These are phyloP conservation scores for Mrakia blollopis DNA, from an alignment of 768 basidiomycete genomes.

Conservation along the genomic window DNA sequence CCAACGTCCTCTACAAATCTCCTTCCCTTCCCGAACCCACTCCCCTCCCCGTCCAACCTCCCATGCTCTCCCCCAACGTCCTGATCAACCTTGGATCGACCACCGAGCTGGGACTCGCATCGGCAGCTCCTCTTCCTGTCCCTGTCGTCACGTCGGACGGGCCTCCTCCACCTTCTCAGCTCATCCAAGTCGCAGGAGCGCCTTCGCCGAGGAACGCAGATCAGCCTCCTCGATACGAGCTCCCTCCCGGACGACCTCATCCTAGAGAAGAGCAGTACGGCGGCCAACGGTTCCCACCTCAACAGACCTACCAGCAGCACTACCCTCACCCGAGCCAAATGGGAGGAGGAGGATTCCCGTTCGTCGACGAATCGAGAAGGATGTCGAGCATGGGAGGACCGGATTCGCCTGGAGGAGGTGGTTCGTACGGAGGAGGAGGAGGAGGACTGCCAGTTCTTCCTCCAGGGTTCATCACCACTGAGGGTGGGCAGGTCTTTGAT, in stretches of 20 bases:
- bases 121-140: not conserved
- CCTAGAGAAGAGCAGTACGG: not conserved
- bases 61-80: not conserved
- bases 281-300: not conserved
- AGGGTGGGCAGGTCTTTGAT: constrained; percentile 1
- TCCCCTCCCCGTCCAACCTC: not conserved
- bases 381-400: not conserved
- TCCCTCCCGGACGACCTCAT: not conserved
- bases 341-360: not conserved
- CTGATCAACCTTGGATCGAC: not conserved
- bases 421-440: not conserved
- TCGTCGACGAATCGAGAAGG: not conserved
- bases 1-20: constrained; percentile 10
- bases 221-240: constrained; percentile 13
- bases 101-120: not conserved
- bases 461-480: constrained; percentile 1
- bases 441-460: not conserved
- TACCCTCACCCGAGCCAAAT: not conserved
- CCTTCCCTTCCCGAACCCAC: not conserved
- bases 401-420: not conserved
- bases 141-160: not conserved
- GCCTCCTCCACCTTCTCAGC: not conserved
- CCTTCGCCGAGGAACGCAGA: not conserved
- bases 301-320: not conserved
- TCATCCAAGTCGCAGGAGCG: not conserved